Evolutionary conservation across 306 rosid species (phyloP).

Genomic region (Sophora flavescens): DNA sequence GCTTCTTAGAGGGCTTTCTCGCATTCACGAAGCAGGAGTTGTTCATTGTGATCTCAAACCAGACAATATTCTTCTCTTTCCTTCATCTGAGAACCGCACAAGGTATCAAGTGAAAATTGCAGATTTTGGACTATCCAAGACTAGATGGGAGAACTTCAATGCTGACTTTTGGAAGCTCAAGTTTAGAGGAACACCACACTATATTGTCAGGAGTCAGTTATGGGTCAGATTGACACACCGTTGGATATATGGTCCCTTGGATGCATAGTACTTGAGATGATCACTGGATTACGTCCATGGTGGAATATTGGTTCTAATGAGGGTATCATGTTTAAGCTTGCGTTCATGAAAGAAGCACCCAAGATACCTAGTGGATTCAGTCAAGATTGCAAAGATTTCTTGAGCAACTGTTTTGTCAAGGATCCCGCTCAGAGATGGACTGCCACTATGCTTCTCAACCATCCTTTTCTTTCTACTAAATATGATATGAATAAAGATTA

Average conservation of each 20-base stretch:
- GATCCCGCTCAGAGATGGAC: slow-evolving; percentile 9
- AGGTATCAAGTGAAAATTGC: neutral
- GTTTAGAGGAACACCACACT: slow-evolving; percentile 3
- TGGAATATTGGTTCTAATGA: too few species aligned
- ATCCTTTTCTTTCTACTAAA: neutral
- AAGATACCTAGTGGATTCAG: neutral
- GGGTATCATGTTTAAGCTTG: neutral
- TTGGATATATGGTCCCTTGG: slow-evolving; percentile 35
- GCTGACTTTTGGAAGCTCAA: neutral
- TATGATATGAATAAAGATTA: neutral
- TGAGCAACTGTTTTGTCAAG: slow-evolving; percentile 26
- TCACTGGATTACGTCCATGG: neutral
- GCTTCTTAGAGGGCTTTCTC: slow-evolving; percentile 12
- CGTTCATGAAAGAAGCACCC: neutral
- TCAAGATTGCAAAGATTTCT: slow-evolving; percentile 2
- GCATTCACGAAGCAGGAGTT: neutral
- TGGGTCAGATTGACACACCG: neutral
- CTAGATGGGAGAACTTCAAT: neutral
- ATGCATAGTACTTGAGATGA: slow-evolving; percentile 7
- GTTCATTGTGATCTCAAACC: slow-evolving; percentile 33
- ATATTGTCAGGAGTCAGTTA: slow-evolving; percentile 16
- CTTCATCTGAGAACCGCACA: neutral
- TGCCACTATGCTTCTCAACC: slow-evolving; percentile 6
- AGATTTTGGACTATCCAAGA: slow-evolving; percentile 9
- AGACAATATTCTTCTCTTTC: slow-evolving; percentile 8